These are phyloP conservation scores for Podaxis sp. DNA, from an alignment of 768 basidiomycete genomes.

Conservation along the genomic window DNA sequence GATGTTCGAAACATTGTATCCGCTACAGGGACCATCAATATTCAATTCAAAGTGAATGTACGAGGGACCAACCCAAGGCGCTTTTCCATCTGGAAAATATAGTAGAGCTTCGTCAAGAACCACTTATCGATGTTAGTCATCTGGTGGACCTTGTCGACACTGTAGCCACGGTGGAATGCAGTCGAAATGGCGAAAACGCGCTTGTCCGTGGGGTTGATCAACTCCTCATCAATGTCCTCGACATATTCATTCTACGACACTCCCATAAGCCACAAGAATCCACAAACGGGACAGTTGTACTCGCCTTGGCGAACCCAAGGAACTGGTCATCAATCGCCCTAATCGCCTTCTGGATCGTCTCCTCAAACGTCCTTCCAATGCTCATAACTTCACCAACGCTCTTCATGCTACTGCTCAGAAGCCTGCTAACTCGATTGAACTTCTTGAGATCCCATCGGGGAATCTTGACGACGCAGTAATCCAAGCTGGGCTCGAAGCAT, in stretches of 20 bases:
- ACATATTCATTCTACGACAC: conserved; percentile 71
- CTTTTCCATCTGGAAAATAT: conserved; percentile 81
- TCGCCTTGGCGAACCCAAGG: conserved; percentile 81
- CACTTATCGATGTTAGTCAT: conserved; percentile 99
- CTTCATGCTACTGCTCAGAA: conserved; percentile 96
- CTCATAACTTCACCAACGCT: conserved; percentile 99
- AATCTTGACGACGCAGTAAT: conserved; percentile 98
- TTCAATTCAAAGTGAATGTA: background rate
- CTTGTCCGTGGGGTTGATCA: conserved; percentile 93
- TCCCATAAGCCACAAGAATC: background rate
- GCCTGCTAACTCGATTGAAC: conserved; percentile 89
- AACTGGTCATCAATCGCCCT: conserved; percentile 96
- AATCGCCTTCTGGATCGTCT: conserved; percentile 98
- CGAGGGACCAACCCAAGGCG: conserved; percentile 56
- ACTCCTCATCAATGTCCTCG: conserved; percentile 89
- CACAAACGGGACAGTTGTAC: conserved; percentile 1
- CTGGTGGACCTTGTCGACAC: conserved; percentile 93
- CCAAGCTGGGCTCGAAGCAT: conserved; percentile 97
- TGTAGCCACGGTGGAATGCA: conserved; percentile 90
- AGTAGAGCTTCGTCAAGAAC: conserved; percentile 89
- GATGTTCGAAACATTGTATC: conserved; percentile 61
- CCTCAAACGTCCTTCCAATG: conserved; percentile 96
- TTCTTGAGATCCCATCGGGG: conserved; percentile 99
- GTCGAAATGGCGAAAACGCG: conserved; percentile 95
- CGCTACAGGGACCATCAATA: conserved; percentile 31